These are phyloP conservation scores for Phytophthora pistaciae DNA, from an alignment of 352 stramenopile genomes.

Conservation along the genomic window DNA sequence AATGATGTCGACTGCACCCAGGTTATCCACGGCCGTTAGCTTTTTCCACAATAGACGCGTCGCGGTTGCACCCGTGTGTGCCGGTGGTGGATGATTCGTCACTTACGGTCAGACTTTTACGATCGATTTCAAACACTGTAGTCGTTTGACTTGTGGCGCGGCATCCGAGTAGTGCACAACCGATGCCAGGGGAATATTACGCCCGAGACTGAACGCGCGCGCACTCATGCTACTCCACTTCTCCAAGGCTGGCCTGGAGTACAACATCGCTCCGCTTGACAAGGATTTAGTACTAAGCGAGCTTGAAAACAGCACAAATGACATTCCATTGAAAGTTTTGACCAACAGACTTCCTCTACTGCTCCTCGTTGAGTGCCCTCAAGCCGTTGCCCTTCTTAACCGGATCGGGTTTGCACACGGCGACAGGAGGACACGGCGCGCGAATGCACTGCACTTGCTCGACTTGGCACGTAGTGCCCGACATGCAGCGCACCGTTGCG, in stretches of 20 bases:
- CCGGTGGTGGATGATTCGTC: no score
- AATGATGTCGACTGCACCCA: neutral
- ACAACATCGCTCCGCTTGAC: no score
- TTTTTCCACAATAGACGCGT: neutral
- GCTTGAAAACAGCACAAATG: no score
- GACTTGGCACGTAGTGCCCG: constrained; percentile 23
- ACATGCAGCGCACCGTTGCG: constrained; percentile 22
- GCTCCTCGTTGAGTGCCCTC: neutral
- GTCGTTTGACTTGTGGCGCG: no score
- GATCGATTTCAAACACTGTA: neutral
- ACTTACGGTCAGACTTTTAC: constrained; percentile 11
- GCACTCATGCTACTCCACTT: no score
- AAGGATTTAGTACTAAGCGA: no score
- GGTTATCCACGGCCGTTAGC: neutral
- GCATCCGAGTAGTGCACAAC: no score
- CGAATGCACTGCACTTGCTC: constrained; percentile 35
- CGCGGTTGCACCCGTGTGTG: no score
- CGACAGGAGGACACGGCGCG: constrained; percentile 28
- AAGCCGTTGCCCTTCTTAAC: constrained; percentile 13
- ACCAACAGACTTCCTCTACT: neutral
- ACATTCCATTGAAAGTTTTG: no score
- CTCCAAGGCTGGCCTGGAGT: no score
- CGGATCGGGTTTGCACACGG: constrained; percentile 20
- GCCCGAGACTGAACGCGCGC: no score
- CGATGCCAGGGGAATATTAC: no score